Conservation (phyloP, 2,329 filamentous ascomycete species). For the Penicillium paneum region DNA sequence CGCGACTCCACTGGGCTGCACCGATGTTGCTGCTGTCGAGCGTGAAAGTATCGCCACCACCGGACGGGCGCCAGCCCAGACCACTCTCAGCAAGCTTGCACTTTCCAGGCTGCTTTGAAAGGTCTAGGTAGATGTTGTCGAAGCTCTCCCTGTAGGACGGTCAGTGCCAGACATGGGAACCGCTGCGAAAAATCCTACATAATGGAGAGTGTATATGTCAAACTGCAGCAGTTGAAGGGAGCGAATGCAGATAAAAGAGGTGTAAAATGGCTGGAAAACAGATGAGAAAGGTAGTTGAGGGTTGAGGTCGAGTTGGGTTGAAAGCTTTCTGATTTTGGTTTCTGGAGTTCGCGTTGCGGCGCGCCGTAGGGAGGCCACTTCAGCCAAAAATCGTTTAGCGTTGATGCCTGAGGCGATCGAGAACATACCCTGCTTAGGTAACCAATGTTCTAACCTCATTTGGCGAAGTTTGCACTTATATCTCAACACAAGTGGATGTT, state of each 20-base stretch:
- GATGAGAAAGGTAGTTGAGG: conserved; percentile 1
- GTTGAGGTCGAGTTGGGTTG: conserved; percentile 1
- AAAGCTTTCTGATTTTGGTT: conserved; percentile 21
- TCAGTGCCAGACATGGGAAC: conserved; percentile 11
- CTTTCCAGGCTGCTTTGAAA: conserved; percentile 88
- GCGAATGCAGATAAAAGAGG: not conserved
- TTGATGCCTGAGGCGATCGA: conserved; percentile 9
- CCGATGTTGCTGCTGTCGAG: conserved; percentile 82
- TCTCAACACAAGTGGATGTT: too few relatives aligned
- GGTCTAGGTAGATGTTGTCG: conserved; percentile 93
- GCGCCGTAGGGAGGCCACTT: conserved; percentile 24
- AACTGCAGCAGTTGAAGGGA: not conserved
- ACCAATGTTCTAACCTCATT: too few relatives aligned
- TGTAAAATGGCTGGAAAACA: not conserved
- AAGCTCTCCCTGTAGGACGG: conserved; percentile 71
- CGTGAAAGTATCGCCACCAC: conserved; percentile 88
- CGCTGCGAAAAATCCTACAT: conserved; percentile 29
- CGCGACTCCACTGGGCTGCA: conserved; percentile 90
- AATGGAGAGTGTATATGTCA: conserved; percentile 28
- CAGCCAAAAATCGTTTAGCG: conserved; percentile 16
- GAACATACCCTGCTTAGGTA: not conserved
- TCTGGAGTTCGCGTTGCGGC: conserved; percentile 24
- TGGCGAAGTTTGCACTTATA: too few relatives aligned
- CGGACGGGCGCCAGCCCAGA: conserved; percentile 88
- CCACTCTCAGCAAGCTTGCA: conserved; percentile 93